Base-by-base conservation (phyloP, 179 eudicot genomes). In the Silene noctiflora region DNA sequence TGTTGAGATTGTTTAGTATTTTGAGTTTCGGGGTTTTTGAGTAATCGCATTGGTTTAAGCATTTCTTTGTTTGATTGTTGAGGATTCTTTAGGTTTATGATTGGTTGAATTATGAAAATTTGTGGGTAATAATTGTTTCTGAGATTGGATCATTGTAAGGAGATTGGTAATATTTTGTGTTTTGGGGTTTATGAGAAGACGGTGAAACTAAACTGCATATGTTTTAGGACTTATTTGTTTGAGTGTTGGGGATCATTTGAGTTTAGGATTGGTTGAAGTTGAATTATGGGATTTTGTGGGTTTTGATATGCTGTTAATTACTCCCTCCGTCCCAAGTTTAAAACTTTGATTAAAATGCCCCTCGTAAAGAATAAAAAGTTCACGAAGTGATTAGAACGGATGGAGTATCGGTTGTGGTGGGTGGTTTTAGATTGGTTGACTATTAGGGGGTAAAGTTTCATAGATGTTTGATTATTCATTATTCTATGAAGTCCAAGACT, bases 281-380 rank as follows among this genome's bases (percentile, higher is more conserved):
- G n/a, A n/a, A n/a, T 75, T 29, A 8, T 79, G 63, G 63, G 56
- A 35, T 46, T 73, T 72, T 67, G 51, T 42, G 29, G 12, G 66
- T 21, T 48, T 66, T 66, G 70, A 31, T 6, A 17, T 33, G 48
- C 20, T 31, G 70, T 33, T 29, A 29, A 66, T 66, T 4, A 29
- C 10, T 39, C 44, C 9, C 44, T 39, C 44, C 44, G 44, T 39
- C 44, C 44, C 10, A 39, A 39, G 44, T 42, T 42, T 42, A 8
- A 8, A 42, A 9, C 48, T 42, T 42, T 42, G 48, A 42, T 42
- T 42, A 42, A 42, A 42, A 42, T 42, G 2, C 48, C 48, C 48
- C 13, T 9, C 48, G 10, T 10, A 10, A 9, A 9, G 48, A 42
- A 42, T 42, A 42, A 42, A 42, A 42, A 42, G 48, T 42, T 42